Conservation (phyloP, 495 filamentous ascomycete species). For the Annulohypoxylon maeteangense region DNA sequence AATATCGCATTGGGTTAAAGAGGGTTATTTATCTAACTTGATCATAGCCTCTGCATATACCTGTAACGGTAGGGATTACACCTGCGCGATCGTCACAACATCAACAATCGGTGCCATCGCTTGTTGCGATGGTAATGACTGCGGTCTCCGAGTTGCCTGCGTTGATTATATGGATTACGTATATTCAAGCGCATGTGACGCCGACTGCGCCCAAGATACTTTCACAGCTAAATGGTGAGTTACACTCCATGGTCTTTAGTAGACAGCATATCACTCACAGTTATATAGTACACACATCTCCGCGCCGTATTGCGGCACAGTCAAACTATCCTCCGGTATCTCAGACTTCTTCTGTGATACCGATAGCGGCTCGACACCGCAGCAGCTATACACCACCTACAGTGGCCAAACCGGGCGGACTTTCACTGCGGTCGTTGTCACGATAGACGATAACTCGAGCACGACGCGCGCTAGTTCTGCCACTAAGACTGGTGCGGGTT, state of each 20-base stretch:
- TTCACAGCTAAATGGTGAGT: slow-evolving; percentile 55
- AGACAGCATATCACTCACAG: not conserved
- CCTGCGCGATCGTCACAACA: slow-evolving; percentile 51
- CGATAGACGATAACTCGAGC: slow-evolving; percentile 12
- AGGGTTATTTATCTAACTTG: slow-evolving; percentile 9
- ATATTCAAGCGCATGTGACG: slow-evolving; percentile 47
- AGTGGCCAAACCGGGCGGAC: slow-evolving; percentile 47
- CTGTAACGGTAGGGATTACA: slow-evolving; percentile 41
- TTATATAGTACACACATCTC: slow-evolving; percentile 41
- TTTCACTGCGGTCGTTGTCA: slow-evolving; percentile 41
- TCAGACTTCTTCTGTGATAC: slow-evolving; percentile 55
- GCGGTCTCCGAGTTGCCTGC: slow-evolving; percentile 47
- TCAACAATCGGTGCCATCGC: slow-evolving; percentile 47
- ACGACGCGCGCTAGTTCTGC: slow-evolving; percentile 16
- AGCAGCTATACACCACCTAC: slow-evolving; percentile 52
- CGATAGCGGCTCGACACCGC: slow-evolving; percentile 38
- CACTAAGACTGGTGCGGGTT: slow-evolving; percentile 1
- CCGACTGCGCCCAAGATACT: slow-evolving; percentile 49
- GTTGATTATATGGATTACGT: slow-evolving; percentile 43
- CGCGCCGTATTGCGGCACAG: slow-evolving; percentile 52
- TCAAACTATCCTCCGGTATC: slow-evolving; percentile 48
- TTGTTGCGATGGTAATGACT: slow-evolving; percentile 49
- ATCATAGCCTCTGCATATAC: slow-evolving; percentile 49
- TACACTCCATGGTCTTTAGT: not conserved
- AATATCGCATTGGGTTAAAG: not conserved